Evolutionary conservation across 148 eudicot species (phyloP).

Genomic region (Spergularia marina): DNA sequence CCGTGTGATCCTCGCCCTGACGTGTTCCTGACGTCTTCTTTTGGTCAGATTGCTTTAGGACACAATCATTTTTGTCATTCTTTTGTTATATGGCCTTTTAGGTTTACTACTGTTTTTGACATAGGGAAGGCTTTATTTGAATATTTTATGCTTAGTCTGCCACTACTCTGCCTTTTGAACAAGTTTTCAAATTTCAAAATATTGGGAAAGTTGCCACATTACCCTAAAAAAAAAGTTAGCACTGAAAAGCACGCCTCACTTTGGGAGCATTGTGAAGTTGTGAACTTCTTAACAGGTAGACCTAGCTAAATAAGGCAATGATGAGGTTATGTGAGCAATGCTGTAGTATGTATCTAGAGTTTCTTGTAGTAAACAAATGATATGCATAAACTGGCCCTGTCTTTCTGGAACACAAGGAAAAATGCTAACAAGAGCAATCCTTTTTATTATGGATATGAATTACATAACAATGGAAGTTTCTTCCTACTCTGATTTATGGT

Average conservation of each 20-base stretch:
- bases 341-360: background rate
- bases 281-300: background rate
- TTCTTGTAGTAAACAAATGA: too few relatives aligned
- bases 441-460: too few relatives aligned
- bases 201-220: background rate
- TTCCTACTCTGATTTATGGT: constrained; percentile 9
- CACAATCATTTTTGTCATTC: background rate
- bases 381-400: too few relatives aligned
- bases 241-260: background rate
- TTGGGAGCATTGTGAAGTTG: background rate
- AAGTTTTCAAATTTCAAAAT: background rate
- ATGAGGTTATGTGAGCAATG: background rate
- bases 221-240: background rate
- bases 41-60: too few relatives aligned
- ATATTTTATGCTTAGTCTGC: background rate
- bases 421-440: background rate
- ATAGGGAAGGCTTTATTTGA: background rate
- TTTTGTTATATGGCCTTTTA: background rate
- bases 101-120: background rate
- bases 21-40: too few relatives aligned
- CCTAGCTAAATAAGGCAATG: background rate
- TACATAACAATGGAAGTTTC: background rate
- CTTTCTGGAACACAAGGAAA: background rate
- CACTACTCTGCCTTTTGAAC: background rate
- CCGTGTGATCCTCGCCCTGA: too few relatives aligned